Base-by-base conservation (phyloP, 176 grass and related monocot species). In the Zea luxurians region DNA sequence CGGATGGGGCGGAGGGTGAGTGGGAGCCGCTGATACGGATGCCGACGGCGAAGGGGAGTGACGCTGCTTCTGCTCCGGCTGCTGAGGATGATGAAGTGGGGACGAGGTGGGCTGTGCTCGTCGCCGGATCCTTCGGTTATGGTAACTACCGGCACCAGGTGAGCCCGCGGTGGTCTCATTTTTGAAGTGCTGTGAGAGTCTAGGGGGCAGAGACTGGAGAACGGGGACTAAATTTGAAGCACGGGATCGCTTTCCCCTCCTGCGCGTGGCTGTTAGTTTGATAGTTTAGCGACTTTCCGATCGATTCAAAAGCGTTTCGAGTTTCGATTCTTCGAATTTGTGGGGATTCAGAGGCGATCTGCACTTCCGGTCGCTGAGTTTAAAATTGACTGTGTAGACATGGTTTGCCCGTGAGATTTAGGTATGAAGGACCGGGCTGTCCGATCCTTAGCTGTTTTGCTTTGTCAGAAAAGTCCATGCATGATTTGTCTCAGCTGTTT, bases 101-200 rank as follows among this genome's bases (percentile, higher is more conserved):
- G 59, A 94, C 87, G 12, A 90, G 36, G 83, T 98, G 96, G 96
- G 96, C 92, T 37, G 83, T 98, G 57, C 92, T 98, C 76, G 83
- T 98, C 18, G 91, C 91, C n/a, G 95, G 95, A 15, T 98, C 96
- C 45, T 82, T 71, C 48, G 92, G 96, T 61, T 98, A 87, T 61
- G 89, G 83, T 18, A 98, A 98, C 82, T 94, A 98, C 75, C 81
- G 96, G 75, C 96, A 98, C 47, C 92, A 98, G 96, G 96, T 94
- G 68, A 70, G 45, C 45, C 15, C 37, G 63, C 37, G 7, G 63
- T 13, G 13, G 63, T 15, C 13, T 41, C 13, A 8, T 65, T 12
- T 16, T 36, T 16, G 40, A 42, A 42, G 5, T 16, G 59, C 17
- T 40, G 75, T 40, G 34, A 37, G 52, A 16, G 38, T 4, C n/a